A percentile compares a stretch with the other conserved stretches of the same genome.
These are phyloP conservation scores for Stereocaulon alpinum DNA, from an alignment of 495 filamentous ascomycete species.

Conservation along the genomic window DNA sequence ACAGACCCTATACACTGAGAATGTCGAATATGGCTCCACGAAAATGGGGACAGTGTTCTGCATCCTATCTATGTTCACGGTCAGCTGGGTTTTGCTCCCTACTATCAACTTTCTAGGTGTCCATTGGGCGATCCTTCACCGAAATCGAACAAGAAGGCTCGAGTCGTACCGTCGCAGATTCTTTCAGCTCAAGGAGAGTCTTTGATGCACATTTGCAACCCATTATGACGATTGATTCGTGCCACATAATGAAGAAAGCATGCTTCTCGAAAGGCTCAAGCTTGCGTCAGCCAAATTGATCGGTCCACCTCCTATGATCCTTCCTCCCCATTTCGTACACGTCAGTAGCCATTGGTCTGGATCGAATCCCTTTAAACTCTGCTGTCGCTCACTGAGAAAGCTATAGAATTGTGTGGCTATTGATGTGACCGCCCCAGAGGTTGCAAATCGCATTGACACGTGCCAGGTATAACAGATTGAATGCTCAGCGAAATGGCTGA, in stretches of 20 bases:
- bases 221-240: slow-evolving; percentile 18
- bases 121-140: not conserved
- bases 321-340: slow-evolving; percentile 12
- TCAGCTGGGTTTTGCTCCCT: slow-evolving; percentile 12
- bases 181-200: slow-evolving; percentile 11
- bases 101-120: not conserved
- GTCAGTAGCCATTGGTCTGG: not conserved
- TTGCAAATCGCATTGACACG: slow-evolving; percentile 26
- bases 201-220: slow-evolving; percentile 20
- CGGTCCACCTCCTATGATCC: slow-evolving; percentile 18
- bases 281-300: slow-evolving; percentile 23
- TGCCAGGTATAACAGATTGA: slow-evolving; percentile 17
- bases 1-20: slow-evolving; percentile 9
- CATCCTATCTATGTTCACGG: slow-evolving; percentile 1
- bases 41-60: slow-evolving; percentile 3
- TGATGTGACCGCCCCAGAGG: slow-evolving; percentile 20
- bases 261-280: slow-evolving; percentile 22
- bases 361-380: not conserved
- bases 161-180: slow-evolving; percentile 12
- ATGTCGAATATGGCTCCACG: slow-evolving; percentile 6
- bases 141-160: not conserved
- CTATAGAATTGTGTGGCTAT: slow-evolving; percentile 24
- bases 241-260: slow-evolving; percentile 21
- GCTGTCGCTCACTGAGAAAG: slow-evolving; percentile 13
- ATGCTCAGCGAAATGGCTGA: slow-evolving; percentile 17